A percentile compares a stretch with the other conserved stretches of the same genome.
phyloP scores from a whole-genome alignment of 306 rosid genomes.

The Lathyrus aphaca region DNA sequence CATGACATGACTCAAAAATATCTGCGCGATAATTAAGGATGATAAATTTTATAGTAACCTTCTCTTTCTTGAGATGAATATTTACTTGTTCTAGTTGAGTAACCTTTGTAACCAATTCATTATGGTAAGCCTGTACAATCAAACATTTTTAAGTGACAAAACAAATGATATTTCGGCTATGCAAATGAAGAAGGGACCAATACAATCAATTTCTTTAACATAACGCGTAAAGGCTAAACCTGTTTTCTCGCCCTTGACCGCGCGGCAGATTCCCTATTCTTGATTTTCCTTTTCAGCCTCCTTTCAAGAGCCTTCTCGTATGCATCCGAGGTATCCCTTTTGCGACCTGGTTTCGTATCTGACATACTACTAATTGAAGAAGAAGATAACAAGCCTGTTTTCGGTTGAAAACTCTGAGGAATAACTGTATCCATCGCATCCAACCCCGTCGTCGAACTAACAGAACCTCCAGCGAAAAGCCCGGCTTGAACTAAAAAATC shows the following conservation, averaged over 20 bases:
- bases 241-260: constrained; percentile 90
- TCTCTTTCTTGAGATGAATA: constrained; percentile 67
- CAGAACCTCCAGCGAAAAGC: constrained; percentile 69
- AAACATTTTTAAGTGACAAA: constrained; percentile 31
- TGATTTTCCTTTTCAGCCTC: constrained; percentile 82
- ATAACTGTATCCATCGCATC: constrained; percentile 46
- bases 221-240: constrained; percentile 44
- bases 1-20: constrained; percentile 12
- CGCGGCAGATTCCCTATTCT: constrained; percentile 91
- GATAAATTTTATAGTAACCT: constrained; percentile 36
- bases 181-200: neutral
- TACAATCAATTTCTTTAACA: constrained; percentile 13
- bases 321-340: constrained; percentile 65
- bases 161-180: neutral
- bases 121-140: constrained; percentile 61
- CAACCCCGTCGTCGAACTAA: constrained; percentile 48
- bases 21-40: neutral
- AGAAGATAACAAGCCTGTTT: constrained; percentile 55
- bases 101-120: constrained; percentile 72
- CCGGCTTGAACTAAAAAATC: constrained; percentile 82
- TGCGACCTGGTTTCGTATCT: constrained; percentile 55
- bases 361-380: constrained; percentile 62
- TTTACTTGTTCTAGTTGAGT: constrained; percentile 65
- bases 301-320: constrained; percentile 70
- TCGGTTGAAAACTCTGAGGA: constrained; percentile 48